These are phyloP conservation scores for Funneliformis mosseae DNA, from an alignment of 192 early-diverging fungal species.

Conservation along the genomic window DNA sequence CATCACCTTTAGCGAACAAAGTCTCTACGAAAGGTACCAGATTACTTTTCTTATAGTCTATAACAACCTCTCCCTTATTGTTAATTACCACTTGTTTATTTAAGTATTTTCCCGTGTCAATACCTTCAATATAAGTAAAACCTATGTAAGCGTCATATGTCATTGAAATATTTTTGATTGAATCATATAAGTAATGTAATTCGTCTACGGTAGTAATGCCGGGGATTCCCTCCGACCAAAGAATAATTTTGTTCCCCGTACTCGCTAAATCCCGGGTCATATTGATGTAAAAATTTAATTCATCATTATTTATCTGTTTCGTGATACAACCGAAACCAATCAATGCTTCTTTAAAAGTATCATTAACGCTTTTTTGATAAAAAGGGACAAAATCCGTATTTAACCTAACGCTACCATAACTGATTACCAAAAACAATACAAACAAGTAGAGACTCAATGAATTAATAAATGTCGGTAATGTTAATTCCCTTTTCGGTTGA, in stretches of 20 bases:
- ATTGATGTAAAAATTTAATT: conserved; percentile 2
- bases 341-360: not conserved
- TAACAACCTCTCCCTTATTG: conserved; percentile 39
- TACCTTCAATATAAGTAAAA: conserved; percentile 36
- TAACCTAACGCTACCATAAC: conserved; percentile 17
- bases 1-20: conserved; percentile 35
- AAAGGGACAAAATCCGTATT: not conserved
- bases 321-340: conserved; percentile 10
- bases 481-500: not conserved
- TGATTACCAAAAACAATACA: not conserved
- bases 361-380: conserved; percentile 14
- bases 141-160: conserved; percentile 41
- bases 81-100: conserved; percentile 46
- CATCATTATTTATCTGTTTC: not conserved
- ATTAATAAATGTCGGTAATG: not conserved
- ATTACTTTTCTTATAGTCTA: conserved; percentile 49
- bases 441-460: not conserved
- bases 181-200: not conserved
- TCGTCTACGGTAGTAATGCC: not conserved
- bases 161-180: conserved; percentile 37
- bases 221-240: conserved; percentile 39
- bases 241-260: conserved; percentile 38
- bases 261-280: conserved; percentile 36
- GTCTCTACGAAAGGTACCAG: conserved; percentile 48
- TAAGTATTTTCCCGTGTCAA: not conserved